Base-by-base conservation (phyloP, 78 protist genomes). In the Tieghemostelium lacteum region DNA sequence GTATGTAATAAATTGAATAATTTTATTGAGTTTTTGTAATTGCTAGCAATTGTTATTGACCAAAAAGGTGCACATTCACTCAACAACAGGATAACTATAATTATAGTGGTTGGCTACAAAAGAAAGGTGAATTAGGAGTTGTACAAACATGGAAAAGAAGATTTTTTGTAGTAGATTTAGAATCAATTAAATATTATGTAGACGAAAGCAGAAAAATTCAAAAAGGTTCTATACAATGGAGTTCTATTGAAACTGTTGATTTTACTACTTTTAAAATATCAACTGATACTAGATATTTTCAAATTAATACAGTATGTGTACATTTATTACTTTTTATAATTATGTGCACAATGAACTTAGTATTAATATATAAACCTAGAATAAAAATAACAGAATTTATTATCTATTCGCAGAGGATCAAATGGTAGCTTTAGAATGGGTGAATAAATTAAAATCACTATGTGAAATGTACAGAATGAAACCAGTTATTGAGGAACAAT, bases 381-480 rank as follows among this genome's bases (percentile, higher is more conserved):
- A 40, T 57, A 34, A 55, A 58, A 57, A 40, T 22, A n/a, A n/a
- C n/a, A 83, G 91, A 69, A 40, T 50, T 26, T 83, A 83, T 58
- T 83, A 69, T 69, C 45, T 83, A 39, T 83, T 83, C 69, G 16
- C 91, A 40, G 91, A 83, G 16, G 91, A 83, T 45, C 78, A 66
- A 69, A 36, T 36, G 1, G 31, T 40, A 17, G 52, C 91, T 20
- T 58, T 45, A 28, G 66, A 69, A n/a, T 83, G 91, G 91, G 63
- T 83, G 0, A 33, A 72, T 10, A 71, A 69, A n/a, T 60, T 78
- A n/a, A n/a, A n/a, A n/a, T n/a, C n/a, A n/a, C n/a, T n/a, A n/a
- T n/a, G n/a, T n/a, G n/a, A n/a, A n/a, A n/a, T n/a, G n/a, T n/a
- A n/a, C 26, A 70, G 36, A 67, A 78, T 40, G 29, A 55, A 66